phyloP scores from a whole-genome alignment of 2,329 filamentous ascomycete genomes.

The Coniochaeta ligniaria region DNA sequence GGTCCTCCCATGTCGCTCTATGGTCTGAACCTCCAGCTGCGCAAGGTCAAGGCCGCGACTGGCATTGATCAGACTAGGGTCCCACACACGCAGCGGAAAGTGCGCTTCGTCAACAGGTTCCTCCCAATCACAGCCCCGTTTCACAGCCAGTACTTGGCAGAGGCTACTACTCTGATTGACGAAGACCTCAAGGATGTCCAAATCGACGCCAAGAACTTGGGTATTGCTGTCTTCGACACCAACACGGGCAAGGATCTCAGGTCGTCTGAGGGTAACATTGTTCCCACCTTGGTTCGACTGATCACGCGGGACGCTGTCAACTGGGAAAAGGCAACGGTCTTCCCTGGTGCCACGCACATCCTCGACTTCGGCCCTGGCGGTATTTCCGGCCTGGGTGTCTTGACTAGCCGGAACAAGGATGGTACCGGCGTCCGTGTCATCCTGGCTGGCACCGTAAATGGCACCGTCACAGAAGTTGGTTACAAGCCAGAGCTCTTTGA shows the following conservation, averaged over 20 bases:
- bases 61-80: constrained; percentile 92
- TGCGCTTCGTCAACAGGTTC: constrained; percentile 95
- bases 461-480: constrained; percentile 82
- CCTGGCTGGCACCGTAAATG: constrained; percentile 86
- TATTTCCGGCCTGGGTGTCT: constrained; percentile 88
- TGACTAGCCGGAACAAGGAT: constrained; percentile 99
- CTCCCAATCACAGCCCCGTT: constrained; percentile 96
- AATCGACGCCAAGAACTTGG: constrained; percentile 67
- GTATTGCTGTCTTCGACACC: constrained; percentile 84
- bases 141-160: constrained; percentile 87
- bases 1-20: constrained; percentile 94
- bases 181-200: constrained; percentile 79
- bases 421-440: constrained; percentile 96
- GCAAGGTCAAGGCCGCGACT: constrained; percentile 97
- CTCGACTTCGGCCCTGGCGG: constrained; percentile 95
- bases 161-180: constrained; percentile 75
- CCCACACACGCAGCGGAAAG: constrained; percentile 90
- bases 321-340: constrained; percentile 92
- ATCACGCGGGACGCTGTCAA: constrained; percentile 92
- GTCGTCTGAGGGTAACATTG: constrained; percentile 66
- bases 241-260: constrained; percentile 82
- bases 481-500: constrained; percentile 99
- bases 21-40: constrained; percentile 87
- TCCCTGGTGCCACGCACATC: constrained; percentile 86
- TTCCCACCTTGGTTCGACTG: constrained; percentile 80